phyloP scores from a whole-genome alignment of 345 rosid genomes.

The Euphorbia pulcherrima region DNA sequence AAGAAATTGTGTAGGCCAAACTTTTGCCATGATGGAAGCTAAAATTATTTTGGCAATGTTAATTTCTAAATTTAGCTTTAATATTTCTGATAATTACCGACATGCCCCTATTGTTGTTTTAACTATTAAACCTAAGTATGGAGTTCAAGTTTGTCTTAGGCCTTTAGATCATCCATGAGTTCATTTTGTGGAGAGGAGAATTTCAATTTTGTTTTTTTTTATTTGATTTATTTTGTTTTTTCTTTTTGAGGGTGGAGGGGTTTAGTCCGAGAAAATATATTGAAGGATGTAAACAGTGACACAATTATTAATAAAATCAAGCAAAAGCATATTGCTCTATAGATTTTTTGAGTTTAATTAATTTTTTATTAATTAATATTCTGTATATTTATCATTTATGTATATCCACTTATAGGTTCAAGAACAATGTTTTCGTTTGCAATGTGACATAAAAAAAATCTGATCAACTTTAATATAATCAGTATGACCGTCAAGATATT shows the following conservation, averaged over 20 bases:
- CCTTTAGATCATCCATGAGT: constrained; percentile 30
- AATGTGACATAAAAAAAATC: no score
- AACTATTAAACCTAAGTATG: constrained; percentile 70
- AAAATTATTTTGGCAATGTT: constrained; percentile 67
- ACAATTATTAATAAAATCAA: no score
- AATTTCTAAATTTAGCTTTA: constrained; percentile 53
- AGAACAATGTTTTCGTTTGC: no score
- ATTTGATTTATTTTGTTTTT: neutral
- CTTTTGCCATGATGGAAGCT: constrained; percentile 83
- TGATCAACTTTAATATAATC: neutral
- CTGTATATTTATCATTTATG: no score
- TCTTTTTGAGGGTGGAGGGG: no score
- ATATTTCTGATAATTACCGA: constrained; percentile 49
- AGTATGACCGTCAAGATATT: neutral
- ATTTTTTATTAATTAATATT: no score
- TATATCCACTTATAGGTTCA: no score
- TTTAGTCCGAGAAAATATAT: no score
- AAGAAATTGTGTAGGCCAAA: constrained; percentile 69
- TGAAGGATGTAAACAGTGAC: no score
- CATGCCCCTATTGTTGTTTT: constrained; percentile 74
- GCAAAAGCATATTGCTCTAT: no score
- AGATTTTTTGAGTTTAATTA: no score
- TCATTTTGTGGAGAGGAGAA: constrained; percentile 6
- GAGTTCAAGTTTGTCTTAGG: constrained; percentile 61
- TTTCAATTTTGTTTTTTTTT: neutral